These are phyloP conservation scores for Umbilicus rupestris DNA, from an alignment of 164 flowering plant genomes.

Conservation along the genomic window DNA sequence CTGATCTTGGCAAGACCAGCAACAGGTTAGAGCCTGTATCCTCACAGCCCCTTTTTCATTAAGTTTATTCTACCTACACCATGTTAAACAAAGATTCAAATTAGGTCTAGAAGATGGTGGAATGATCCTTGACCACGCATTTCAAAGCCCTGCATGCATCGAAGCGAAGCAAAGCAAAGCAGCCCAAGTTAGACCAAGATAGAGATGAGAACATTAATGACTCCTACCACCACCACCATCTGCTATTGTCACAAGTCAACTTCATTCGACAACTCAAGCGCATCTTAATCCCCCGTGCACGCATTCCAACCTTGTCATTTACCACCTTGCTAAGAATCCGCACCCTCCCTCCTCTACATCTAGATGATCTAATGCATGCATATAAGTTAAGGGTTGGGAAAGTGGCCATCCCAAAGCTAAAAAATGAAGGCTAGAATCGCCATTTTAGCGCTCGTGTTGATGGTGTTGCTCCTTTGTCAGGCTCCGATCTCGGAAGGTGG, in stretches of 20 bases:
- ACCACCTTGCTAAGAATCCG: background rate
- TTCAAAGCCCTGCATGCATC: conserved; percentile 3
- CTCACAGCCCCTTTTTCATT: too few species aligned
- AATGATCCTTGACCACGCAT: background rate
- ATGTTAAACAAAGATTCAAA: too few species aligned
- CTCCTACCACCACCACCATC: background rate
- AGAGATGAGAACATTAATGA: background rate
- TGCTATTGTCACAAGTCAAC: background rate
- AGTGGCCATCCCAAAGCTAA: background rate
- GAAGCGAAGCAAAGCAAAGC: background rate
- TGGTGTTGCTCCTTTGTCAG: background rate
- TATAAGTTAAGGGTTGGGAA: background rate
- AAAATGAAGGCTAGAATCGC: background rate
- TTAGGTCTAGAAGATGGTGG: too few species aligned
- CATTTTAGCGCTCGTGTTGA: background rate
- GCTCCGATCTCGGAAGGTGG: background rate
- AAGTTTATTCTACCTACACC: too few species aligned
- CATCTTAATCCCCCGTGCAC: background rate
- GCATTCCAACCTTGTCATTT: background rate
- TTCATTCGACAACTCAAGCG: background rate
- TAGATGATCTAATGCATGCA: background rate
- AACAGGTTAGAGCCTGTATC: too few species aligned
- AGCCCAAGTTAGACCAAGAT: background rate
- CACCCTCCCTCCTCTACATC: background rate
- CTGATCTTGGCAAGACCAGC: too few species aligned